These are phyloP conservation scores for Aspergillus affinis DNA, from an alignment of 495 filamentous ascomycete species.

Conservation along the genomic window DNA sequence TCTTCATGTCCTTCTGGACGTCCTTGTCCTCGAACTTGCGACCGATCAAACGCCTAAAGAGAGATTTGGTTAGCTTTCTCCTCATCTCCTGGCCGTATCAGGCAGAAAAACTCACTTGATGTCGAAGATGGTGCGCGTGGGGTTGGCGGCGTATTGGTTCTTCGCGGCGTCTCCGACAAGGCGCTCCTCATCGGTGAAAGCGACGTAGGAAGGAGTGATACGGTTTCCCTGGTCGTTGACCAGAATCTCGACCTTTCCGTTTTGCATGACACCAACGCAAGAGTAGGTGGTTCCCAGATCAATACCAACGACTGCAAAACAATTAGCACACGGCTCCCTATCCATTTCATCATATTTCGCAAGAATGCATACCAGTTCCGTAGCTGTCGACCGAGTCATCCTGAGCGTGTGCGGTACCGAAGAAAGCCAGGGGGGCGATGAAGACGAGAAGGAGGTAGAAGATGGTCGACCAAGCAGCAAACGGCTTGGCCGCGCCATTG, in stretches of 20 bases:
- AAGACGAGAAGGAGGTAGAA: constrained; percentile 85
- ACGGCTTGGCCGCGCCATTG: constrained; percentile 48
- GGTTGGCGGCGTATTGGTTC: constrained; percentile 98
- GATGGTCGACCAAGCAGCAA: constrained; percentile 66
- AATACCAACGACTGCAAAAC: constrained; percentile 79
- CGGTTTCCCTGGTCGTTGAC: constrained; percentile 98
- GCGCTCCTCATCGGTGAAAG: constrained; percentile 96
- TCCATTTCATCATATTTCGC: constrained; percentile 4
- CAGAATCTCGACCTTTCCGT: constrained; percentile 96
- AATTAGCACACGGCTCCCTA: constrained; percentile 5
- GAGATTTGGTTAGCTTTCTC: constrained; percentile 23
- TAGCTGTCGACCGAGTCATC: constrained; percentile 73
- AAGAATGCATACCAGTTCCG: constrained; percentile 59
- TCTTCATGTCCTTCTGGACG: constrained; percentile 80
- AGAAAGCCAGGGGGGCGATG: constrained; percentile 70
- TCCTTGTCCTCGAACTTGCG: constrained; percentile 87
- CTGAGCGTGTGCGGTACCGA: constrained; percentile 72
- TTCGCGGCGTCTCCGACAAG: constrained; percentile 98
- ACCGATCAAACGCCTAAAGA: constrained; percentile 75
- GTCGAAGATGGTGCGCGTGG: constrained; percentile 83
- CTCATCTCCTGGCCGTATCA: constrained; percentile 5
- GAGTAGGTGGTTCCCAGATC: constrained; percentile 99
- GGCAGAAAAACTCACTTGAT: constrained; percentile 68
- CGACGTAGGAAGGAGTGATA: constrained; percentile 98
- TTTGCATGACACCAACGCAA: constrained; percentile 98